Base-by-base conservation (phyloP, 2,329 filamentous ascomycete genomes). In the Ceratocystis alfenasii region DNA sequence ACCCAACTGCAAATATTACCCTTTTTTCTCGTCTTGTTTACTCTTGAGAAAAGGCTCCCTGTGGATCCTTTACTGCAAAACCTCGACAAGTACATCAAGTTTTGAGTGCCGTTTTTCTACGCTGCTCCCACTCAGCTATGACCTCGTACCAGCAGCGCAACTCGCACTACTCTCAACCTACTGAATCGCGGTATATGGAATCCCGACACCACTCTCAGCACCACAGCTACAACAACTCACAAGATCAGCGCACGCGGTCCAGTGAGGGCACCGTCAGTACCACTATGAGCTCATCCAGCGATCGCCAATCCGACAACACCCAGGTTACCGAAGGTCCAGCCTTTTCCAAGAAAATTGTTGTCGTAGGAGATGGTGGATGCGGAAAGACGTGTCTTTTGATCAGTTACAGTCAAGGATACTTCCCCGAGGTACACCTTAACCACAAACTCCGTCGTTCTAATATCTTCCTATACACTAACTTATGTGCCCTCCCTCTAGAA, bases 271-370 rank as follows among this genome's bases (percentile, higher is more conserved):
- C 90, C 69, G 87, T 91, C 75, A 93, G 88, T 81, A 95, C 90
- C 70, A 87, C 86, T 75, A 86, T 86, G 77, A 93, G 88, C 77
- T 81, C 83, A 69, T 87, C 86, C 64, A 88, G 85, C 62, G 87
- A 87, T 71, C 82, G 86, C 73, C 87, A 92, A 75, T 92, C 89
- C 61, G 84, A 88, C 68, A 86, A 83, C 68, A 96, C 93, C 64
- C 87, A 90, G 75, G 84, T 93, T 76, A 96, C 93, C 62, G 90
- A 95, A 74, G 90, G 89, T 28, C 92, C 93, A 3, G 84, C 90
- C 66, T 96, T 94, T 78, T 97, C 93, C 71, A 99, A 99, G 82
- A 99, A 99, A 83, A 94, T 99, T 74, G 94, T 99, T 57, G 94
- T 99, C 63, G 94, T 99, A 59, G 94, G 94, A 69, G 94, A 99